Percentiles rank a stretch among this genome's conserved stretches.
Evolutionary conservation across 495 filamentous ascomycete species (phyloP).

Genomic region (Penicillium chermesinum): DNA sequence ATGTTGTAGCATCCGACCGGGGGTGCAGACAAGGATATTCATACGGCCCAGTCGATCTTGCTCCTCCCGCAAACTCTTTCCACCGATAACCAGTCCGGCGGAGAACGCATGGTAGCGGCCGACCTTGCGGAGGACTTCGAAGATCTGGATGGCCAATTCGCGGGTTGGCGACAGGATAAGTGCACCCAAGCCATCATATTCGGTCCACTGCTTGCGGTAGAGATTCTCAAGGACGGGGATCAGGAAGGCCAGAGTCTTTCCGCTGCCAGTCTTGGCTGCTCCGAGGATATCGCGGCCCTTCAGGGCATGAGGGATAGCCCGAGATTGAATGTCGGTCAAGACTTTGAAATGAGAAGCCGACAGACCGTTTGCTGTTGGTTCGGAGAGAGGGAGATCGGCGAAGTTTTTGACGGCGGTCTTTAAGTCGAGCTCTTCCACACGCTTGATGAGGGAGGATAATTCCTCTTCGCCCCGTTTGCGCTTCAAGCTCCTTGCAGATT

Average conservation of each 20-base stretch:
- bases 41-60: conserved; percentile 80
- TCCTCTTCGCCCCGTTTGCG: conserved; percentile 54
- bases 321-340: conserved; percentile 86
- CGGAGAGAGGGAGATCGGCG: conserved; percentile 79
- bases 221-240: conserved; percentile 90
- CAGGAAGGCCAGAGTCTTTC: conserved; percentile 93
- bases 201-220: conserved; percentile 85
- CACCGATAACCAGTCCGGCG: conserved; percentile 92
- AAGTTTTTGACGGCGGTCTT: conserved; percentile 50
- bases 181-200: conserved; percentile 85
- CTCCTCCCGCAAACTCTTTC: conserved; percentile 85
- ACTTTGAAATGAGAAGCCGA: conserved; percentile 83
- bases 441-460: conserved; percentile 39
- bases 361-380: conserved; percentile 74
- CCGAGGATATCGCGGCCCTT: conserved; percentile 88
- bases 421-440: conserved; percentile 49
- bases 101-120: conserved; percentile 88
- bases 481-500: conserved; percentile 47
- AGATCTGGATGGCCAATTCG: conserved; percentile 95
- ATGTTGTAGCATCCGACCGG: conserved; percentile 92
- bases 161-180: conserved; percentile 91
- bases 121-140: conserved; percentile 87
- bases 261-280: conserved; percentile 93
- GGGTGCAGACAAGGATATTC: conserved; percentile 97
- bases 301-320: conserved; percentile 77